Conservation (phyloP, 148 eudicot genomes). For the Linanthus parryae region DNA sequence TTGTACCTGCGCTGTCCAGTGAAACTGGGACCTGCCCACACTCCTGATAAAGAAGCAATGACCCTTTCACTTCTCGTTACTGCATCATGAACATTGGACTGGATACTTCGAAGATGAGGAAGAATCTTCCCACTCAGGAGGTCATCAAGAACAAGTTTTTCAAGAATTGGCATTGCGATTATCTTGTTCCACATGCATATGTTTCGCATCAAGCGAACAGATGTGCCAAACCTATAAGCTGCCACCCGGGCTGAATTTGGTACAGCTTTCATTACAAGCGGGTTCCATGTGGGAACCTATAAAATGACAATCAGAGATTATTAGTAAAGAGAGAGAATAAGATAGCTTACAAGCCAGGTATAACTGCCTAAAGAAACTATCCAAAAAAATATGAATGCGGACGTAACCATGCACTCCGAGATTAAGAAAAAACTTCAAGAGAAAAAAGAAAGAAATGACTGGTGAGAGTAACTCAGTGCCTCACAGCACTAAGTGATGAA, state of each 20-base stretch:
- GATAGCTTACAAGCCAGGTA: too few species aligned
- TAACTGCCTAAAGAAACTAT: too few species aligned
- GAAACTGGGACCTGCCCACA: conserved; percentile 74
- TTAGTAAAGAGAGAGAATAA: too few species aligned
- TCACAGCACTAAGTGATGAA: too few species aligned
- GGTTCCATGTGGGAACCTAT: conserved; percentile 91
- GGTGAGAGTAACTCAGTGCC: too few species aligned
- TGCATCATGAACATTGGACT: conserved; percentile 76
- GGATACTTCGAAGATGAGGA: conserved; percentile 79
- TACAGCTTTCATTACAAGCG: conserved; percentile 67
- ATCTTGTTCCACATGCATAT: conserved; percentile 82
- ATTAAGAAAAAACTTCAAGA: too few species aligned
- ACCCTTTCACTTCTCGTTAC: conserved; percentile 73
- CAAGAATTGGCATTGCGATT: conserved; percentile 66
- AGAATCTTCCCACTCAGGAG: conserved; percentile 68
- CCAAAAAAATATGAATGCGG: too few species aligned
- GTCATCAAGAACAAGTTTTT: conserved; percentile 77
- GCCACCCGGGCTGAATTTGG: conserved; percentile 83
- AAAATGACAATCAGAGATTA: too few species aligned
- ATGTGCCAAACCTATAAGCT: conserved; percentile 81
- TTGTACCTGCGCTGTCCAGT: conserved; percentile 63
- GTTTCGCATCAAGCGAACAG: conserved; percentile 78
- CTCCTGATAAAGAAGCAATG: conserved; percentile 63
- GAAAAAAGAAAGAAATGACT: too few species aligned
- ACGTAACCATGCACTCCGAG: too few species aligned